Evolutionary conservation across 768 basidiomycete species (phyloP), one percentile per base, ranked within the genome.

Genomic region (Suillus ampliporus): DNA sequence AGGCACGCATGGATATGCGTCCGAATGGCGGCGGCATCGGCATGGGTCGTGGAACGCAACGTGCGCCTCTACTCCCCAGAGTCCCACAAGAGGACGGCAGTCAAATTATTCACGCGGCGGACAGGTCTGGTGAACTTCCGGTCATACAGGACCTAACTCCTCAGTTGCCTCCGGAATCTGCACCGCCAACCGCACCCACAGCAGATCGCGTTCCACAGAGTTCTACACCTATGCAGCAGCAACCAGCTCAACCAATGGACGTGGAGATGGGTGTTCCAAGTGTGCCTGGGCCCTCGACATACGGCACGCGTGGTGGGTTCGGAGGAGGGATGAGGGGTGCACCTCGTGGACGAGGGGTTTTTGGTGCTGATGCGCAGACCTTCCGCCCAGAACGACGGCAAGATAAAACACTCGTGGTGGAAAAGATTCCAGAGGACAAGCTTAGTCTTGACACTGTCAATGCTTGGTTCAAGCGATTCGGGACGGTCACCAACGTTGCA

Each of bases 401-500:
- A 63, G 88, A 89, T 74, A 91, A 89, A 77, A 94, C 92, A 0
- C 82, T 99, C 23, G 94, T 97, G 15, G 90, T 99, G 40, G 94
- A 97, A 76, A 95, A 95, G 79, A 96, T 98, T 61, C 96, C 96
- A 0, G 85, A 89, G 56, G 89, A 93, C 64, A 89, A 91, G 66
- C 83, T 97, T 44, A 85, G 85, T 15, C 84, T 94, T 15, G 89
- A 89, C 57, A 79, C 86, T 6, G 89, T 99, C 59, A 92, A 91
- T 69, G 85, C 82, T 21, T 95, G 94, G 89, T 98, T 99, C 80
- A 90, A 90, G 74, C 86, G 89, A 65, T 98, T 97, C 67, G 96
- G 96, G 10, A 90, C 87, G 3, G 93, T 98, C 64, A 95, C 94
- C 14, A 94, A 95, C 66, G 92, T 97, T 57, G 94, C 93, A 7